These are phyloP conservation scores for Lasiosphaeris hirsuta DNA, from an alignment of 495 filamentous ascomycete genomes.

Conservation along the genomic window DNA sequence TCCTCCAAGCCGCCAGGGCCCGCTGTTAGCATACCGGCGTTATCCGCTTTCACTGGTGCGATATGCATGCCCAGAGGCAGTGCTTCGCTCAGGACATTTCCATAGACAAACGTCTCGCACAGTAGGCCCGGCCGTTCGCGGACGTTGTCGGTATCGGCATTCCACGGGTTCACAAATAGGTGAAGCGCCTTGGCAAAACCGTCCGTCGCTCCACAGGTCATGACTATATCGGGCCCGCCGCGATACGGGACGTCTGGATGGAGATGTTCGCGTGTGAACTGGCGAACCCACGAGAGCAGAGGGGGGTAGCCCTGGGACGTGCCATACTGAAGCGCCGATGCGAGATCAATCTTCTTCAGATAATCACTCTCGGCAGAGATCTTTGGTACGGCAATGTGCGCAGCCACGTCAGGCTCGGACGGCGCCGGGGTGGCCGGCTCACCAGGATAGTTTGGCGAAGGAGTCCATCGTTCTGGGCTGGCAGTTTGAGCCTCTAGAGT, in stretches of 20 bases:
- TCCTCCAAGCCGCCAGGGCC: constrained; percentile 73
- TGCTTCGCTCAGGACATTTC: constrained; percentile 65
- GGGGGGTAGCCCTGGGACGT: constrained; percentile 72
- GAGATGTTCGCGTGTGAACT: constrained; percentile 72
- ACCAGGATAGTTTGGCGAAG: constrained; percentile 56
- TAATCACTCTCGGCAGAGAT: constrained; percentile 50
- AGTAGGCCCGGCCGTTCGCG: constrained; percentile 67
- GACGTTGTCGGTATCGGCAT: constrained; percentile 60
- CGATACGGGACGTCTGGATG: constrained; percentile 78
- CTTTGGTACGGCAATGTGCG: constrained; percentile 69
- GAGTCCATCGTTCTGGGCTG: constrained; percentile 67
- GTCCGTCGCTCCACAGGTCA: constrained; percentile 80
- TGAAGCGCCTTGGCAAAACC: constrained; percentile 75
- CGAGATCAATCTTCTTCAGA: constrained; percentile 69
- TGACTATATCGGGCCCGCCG: constrained; percentile 68
- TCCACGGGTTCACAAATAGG: constrained; percentile 70
- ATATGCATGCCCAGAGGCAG: constrained; percentile 67
- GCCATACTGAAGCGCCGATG: constrained; percentile 83
- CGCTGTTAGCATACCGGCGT: constrained; percentile 64
- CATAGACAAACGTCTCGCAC: constrained; percentile 75
- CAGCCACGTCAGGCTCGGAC: constrained; percentile 24
- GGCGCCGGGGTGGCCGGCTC: constrained; percentile 23
- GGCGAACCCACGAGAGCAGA: constrained; percentile 67
- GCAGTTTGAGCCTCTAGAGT: constrained; percentile 81
- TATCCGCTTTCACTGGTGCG: constrained; percentile 70